Evolutionary conservation across 306 rosid species (phyloP).

Genomic region (Trifolium dubium): DNA sequence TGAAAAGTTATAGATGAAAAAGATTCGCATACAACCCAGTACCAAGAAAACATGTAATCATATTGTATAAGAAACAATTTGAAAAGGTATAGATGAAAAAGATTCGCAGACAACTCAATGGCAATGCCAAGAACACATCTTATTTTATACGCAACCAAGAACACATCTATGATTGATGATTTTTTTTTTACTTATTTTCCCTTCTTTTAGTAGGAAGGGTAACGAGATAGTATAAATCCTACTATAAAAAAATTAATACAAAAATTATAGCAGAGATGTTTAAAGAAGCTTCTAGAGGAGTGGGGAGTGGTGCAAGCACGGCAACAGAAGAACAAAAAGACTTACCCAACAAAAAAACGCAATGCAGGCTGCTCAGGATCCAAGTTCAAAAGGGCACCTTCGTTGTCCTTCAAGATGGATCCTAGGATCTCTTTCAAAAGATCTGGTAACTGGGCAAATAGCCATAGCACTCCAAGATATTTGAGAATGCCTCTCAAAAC

Average conservation of each 20-base stretch:
- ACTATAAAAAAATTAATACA: constrained; percentile 28
- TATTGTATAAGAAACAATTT: background rate
- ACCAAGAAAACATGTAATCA: background rate
- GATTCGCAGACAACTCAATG: background rate
- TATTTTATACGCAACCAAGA: no score
- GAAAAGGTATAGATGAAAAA: background rate
- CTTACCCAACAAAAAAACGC: constrained; percentile 97
- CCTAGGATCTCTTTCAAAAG: constrained; percentile 91
- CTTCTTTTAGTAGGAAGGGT: background rate
- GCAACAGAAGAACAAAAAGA: background rate
- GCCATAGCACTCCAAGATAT: constrained; percentile 98
- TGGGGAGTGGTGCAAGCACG: background rate
- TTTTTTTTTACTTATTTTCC: background rate
- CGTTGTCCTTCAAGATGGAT: constrained; percentile 96
- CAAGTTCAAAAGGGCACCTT: constrained; percentile 94
- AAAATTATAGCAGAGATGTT: background rate
- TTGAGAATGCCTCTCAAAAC: constrained; percentile 96
- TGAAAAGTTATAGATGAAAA: background rate
- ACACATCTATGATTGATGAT: background rate
- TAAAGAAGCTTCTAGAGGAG: background rate
- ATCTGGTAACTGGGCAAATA: constrained; percentile 96
- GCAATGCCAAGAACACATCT: constrained; percentile 3
- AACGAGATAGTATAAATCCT: background rate
- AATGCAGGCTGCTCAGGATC: constrained; percentile 99
- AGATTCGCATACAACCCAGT: background rate